These are phyloP conservation scores for Alternaria arborescens DNA, from an alignment of 2,329 filamentous ascomycete genomes.

Conservation along the genomic window DNA sequence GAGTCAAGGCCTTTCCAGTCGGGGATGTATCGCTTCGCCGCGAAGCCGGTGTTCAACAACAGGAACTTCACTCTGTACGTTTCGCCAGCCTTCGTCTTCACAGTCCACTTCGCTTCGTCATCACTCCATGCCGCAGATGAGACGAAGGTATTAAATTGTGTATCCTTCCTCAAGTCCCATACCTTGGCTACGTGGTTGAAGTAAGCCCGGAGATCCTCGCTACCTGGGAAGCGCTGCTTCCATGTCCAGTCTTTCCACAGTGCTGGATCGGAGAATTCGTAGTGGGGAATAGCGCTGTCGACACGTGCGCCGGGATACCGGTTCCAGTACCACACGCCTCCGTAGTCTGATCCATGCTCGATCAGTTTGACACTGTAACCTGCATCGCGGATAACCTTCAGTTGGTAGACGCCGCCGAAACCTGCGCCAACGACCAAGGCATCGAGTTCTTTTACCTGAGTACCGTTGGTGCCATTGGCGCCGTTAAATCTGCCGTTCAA, in stretches of 20 bases:
- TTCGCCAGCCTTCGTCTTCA: slow-evolving; percentile 54
- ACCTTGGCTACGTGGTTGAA: slow-evolving; percentile 30
- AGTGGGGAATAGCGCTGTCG: slow-evolving; percentile 31
- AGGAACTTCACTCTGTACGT: slow-evolving; percentile 55
- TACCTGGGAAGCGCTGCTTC: slow-evolving; percentile 31
- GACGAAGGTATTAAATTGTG: slow-evolving; percentile 55
- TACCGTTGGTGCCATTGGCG: not conserved
- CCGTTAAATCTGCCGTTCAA: not conserved
- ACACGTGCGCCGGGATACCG: slow-evolving; percentile 42
- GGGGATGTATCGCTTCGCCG: slow-evolving; percentile 56
- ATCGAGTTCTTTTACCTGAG: slow-evolving; percentile 24
- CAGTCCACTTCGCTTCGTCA: slow-evolving; percentile 52
- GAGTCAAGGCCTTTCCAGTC: slow-evolving; percentile 48
- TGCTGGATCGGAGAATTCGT: slow-evolving; percentile 32
- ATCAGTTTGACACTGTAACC: slow-evolving; percentile 35
- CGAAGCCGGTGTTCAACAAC: slow-evolving; percentile 58
- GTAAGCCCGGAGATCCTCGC: slow-evolving; percentile 30
- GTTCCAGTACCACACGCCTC: slow-evolving; percentile 42
- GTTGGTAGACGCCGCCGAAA: slow-evolving; percentile 40
- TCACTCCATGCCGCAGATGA: slow-evolving; percentile 54
- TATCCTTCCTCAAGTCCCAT: slow-evolving; percentile 33
- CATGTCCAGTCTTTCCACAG: slow-evolving; percentile 31
- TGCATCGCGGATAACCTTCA: slow-evolving; percentile 35
- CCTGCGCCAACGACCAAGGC: slow-evolving; percentile 40
- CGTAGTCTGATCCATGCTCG: slow-evolving; percentile 28